Conservation (phyloP, 2,329 filamentous ascomycete genomes). For the Penicillium sclerotiorum region DNA sequence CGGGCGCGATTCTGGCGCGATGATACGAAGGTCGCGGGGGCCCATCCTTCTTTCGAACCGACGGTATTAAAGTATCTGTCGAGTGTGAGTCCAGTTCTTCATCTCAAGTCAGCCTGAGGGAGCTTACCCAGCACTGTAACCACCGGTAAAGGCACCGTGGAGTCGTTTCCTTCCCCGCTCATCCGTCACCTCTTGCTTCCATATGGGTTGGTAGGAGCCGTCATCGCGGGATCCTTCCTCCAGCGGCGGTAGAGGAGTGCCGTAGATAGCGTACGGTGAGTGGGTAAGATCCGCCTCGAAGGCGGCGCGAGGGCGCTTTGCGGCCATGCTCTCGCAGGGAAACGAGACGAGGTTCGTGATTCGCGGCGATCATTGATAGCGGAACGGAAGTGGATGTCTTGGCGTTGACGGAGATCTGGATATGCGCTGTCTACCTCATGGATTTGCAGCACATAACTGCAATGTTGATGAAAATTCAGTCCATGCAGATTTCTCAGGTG, state of each 20-base stretch:
- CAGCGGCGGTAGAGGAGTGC: constrained; percentile 78
- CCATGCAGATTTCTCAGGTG: too few relatives aligned
- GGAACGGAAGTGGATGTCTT: not conserved
- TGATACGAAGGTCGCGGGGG: constrained; percentile 87
- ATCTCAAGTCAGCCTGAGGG: not conserved
- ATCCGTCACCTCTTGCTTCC: constrained; percentile 97
- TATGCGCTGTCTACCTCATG: too few relatives aligned
- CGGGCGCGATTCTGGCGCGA: constrained; percentile 79
- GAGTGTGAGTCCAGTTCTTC: constrained; percentile 8
- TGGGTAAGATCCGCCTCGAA: constrained; percentile 75
- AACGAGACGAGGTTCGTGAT: constrained; percentile 6
- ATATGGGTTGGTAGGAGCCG: constrained; percentile 89
- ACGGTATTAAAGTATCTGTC: constrained; percentile 94
- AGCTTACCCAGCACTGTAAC: constrained; percentile 88
- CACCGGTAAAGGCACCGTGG: constrained; percentile 95
- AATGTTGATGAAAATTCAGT: constrained; percentile 40
- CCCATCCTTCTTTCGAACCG: constrained; percentile 97
- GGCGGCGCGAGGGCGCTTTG: constrained; percentile 74
- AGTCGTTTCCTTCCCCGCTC: constrained; percentile 86
- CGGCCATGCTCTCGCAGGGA: constrained; percentile 13
- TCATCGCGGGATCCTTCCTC: constrained; percentile 81
- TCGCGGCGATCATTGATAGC: constrained; percentile 6
- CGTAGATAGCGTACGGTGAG: constrained; percentile 76
- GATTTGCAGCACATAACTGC: too few relatives aligned
- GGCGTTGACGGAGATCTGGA: too few relatives aligned